A percentile compares a stretch with the other conserved stretches of the same genome.
Conservation (phyloP, 116 monocot species). For the Iris pallida region DNA sequence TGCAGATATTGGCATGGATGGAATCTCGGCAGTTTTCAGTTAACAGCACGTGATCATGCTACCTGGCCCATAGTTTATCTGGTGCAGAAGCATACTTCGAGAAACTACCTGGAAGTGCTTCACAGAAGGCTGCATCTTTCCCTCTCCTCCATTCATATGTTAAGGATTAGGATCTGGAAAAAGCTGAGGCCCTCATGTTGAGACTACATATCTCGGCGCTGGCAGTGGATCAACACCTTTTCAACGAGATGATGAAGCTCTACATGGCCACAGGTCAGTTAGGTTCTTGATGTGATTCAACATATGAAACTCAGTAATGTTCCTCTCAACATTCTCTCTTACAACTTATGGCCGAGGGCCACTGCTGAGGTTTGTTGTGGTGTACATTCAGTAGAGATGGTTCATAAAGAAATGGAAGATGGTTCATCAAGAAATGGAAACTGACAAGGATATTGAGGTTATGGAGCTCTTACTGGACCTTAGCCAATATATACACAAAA, state of each 20-base stretch:
- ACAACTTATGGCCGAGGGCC: conserved; percentile 74
- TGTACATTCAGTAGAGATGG: conserved; percentile 43
- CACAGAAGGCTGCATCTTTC: conserved; percentile 52
- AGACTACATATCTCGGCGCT: conserved; percentile 44
- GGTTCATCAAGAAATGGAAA: conserved; percentile 52
- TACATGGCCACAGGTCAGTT: conserved; percentile 52
- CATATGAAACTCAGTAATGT: conserved; percentile 61
- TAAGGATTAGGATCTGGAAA: conserved; percentile 34
- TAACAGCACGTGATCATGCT: conserved; percentile 55
- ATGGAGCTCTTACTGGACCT: conserved; percentile 74
- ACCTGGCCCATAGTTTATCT: conserved; percentile 24
- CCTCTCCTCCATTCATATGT: conserved; percentile 69
- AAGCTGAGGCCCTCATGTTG: conserved; percentile 61
- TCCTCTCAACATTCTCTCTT: conserved; percentile 60
- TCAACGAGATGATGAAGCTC: conserved; percentile 89
- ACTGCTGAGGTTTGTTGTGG: conserved; percentile 38
- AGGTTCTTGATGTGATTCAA: conserved; percentile 47
- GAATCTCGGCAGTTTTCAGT: conserved; percentile 24
- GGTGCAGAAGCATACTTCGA: conserved; percentile 64
- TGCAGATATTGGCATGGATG: conserved; percentile 62
- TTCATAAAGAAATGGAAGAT: conserved; percentile 51
- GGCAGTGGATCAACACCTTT: conserved; percentile 54
- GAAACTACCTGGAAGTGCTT: conserved; percentile 28
- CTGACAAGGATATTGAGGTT: conserved; percentile 49
- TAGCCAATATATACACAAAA: conserved; percentile 63